These are phyloP conservation scores for Tolypocladium tropicale DNA, from an alignment of 2,329 filamentous ascomycete species.

Conservation along the genomic window DNA sequence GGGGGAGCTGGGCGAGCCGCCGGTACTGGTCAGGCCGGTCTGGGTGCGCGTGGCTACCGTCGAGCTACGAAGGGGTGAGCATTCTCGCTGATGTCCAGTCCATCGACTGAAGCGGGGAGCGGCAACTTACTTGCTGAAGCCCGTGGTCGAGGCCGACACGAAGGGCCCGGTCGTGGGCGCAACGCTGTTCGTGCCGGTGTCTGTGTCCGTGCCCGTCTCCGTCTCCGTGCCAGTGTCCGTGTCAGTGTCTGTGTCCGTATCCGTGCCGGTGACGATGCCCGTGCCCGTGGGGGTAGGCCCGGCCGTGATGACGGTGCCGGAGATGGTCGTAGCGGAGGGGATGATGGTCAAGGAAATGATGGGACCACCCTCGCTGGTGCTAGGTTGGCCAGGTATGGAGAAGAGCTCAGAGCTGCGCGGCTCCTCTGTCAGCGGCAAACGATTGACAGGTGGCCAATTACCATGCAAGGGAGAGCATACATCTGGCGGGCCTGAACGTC, in stretches of 20 bases:
- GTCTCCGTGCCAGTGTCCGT: neutral
- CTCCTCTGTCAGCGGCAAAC: neutral
- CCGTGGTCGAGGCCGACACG: neutral
- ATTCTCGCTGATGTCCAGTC: neutral
- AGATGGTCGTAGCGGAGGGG: neutral
- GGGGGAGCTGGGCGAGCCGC: neutral
- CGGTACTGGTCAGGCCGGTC: neutral
- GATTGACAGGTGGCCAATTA: neutral
- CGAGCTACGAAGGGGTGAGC: neutral
- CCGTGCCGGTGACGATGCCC: neutral
- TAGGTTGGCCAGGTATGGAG: slow-evolving; percentile 5
- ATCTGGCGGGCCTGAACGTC: slow-evolving; percentile 1
- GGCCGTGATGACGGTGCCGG: neutral
- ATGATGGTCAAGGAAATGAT: neutral
- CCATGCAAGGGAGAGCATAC: neutral
- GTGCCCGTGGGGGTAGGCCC: neutral
- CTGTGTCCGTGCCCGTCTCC: neutral
- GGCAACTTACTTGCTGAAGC: neutral
- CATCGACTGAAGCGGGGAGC: neutral
- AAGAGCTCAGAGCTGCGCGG: slow-evolving; percentile 1
- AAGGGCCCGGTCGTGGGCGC: neutral
- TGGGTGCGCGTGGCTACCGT: neutral
- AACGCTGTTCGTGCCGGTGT: neutral
- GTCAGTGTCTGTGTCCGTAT: neutral
- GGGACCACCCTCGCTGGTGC: neutral